Evolutionary conservation across 1,284 basidiomycete species (phyloP), one percentile per base, ranked within the genome.

Genomic region (Gomphus bonarii): DNA sequence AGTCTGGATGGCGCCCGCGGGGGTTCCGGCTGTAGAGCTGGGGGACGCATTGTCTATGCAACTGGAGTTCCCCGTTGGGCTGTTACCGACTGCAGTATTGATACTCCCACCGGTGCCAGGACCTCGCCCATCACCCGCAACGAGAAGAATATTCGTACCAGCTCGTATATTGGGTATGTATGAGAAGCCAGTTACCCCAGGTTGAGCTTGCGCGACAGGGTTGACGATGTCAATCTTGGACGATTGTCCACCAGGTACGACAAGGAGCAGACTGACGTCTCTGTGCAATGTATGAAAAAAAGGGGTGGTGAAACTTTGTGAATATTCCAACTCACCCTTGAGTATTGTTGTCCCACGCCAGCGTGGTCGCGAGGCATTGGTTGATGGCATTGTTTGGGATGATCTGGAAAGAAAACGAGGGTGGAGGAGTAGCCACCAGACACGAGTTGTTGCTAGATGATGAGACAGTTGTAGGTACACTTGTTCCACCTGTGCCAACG

Each of bases 181-280:
- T n/a, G 65, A 68, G 63, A 89, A 88, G 3, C 85, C 84, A 3
- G 69, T 75, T 14, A 43, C 50, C 4, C 65, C 30, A 5, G 60
- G 57, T 0, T 75, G 67, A 8, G 70, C 68, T 1, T 80, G 76
- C 28, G n/a, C n/a, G n/a, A 1, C 33, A 1, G 36, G 1, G 63
- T 36, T 7, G 72, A 28, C 72, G 56, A 74, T 57, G 1, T 82
- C 80, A 55, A 90, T 77, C 7, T 73, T 65, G 65, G 89, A 89
- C 0, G 86, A 85, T 53, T 86, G 70, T 16, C 88, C 88, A 1
- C 86, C 88, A 1, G 88, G 88, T 35, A 91, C 89, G 44, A 89
- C 72, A 9, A 85, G 87, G 43, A 81, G 72, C 66, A 90, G 85
- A 33, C 68, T 75, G 3, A 80, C 75, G 1, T 66, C 76, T 10